phyloP scores from a whole-genome alignment of 2,329 filamentous ascomycete species.

The Ceratocystis cubensis region DNA sequence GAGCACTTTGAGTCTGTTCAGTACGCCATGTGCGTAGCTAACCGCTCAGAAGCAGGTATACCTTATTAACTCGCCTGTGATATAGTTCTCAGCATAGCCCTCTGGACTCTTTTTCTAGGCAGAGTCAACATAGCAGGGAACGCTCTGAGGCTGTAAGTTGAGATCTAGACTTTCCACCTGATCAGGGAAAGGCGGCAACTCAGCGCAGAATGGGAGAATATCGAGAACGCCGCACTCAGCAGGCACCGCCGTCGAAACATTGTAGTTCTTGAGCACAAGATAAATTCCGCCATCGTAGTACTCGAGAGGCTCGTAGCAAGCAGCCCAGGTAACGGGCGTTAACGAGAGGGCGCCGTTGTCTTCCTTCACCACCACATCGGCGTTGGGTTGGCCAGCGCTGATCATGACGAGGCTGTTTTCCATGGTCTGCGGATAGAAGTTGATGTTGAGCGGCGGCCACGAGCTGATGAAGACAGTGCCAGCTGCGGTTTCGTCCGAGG shows the following conservation, averaged over 20 bases:
- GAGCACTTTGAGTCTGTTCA: neutral
- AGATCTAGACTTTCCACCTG: neutral
- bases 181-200: slow-evolving; percentile 29
- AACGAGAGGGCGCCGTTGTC: slow-evolving; percentile 27
- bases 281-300: slow-evolving; percentile 33
- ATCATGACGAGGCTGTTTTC: slow-evolving; percentile 28
- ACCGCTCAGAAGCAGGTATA: neutral
- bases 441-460: slow-evolving; percentile 31
- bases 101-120: slow-evolving; percentile 14
- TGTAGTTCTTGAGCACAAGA: slow-evolving; percentile 22
- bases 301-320: slow-evolving; percentile 32
- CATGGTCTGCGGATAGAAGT: slow-evolving; percentile 25
- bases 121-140: slow-evolving; percentile 16
- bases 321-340: slow-evolving; percentile 30
- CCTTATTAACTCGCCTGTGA: neutral
- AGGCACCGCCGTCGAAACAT: slow-evolving; percentile 26
- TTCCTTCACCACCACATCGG: slow-evolving; percentile 30
- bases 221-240: slow-evolving; percentile 33
- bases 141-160: neutral
- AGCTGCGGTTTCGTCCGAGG: slow-evolving; percentile 30
- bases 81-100: neutral
- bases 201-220: slow-evolving; percentile 35
- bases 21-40: neutral
- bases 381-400: slow-evolving; percentile 26
- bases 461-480: slow-evolving; percentile 30